Evolutionary conservation across 2,329 filamentous ascomycete genomes (phyloP).

Genomic region (Lomentospora prolificans): DNA sequence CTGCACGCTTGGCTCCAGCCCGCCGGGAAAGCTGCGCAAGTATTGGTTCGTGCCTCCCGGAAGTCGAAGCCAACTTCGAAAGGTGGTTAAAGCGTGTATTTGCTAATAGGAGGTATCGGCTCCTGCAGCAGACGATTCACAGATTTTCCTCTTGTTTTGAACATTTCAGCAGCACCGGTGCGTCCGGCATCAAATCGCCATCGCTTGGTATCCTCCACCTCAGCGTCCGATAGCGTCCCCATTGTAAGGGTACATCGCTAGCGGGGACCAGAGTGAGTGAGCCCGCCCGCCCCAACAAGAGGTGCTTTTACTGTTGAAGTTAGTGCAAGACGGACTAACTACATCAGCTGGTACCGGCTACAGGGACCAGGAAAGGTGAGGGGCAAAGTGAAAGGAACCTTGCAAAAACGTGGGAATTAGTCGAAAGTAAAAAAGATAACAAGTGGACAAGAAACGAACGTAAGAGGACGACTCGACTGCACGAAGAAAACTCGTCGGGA

Average conservation of each 20-base stretch:
- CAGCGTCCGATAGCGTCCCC: background rate
- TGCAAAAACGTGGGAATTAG: background rate
- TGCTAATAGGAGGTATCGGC: background rate
- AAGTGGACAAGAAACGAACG: background rate
- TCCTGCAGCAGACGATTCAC: background rate
- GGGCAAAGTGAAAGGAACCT: background rate
- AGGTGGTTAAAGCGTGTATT: background rate
- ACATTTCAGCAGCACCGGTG: background rate
- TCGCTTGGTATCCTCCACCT: background rate
- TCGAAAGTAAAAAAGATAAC: background rate
- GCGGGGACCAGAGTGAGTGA: background rate
- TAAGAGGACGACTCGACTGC: too few relatives aligned
- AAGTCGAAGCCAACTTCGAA: background rate
- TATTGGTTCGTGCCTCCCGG: background rate
- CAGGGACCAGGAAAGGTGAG: background rate
- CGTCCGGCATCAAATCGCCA: background rate
- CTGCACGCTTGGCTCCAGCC: background rate
- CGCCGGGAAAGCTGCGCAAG: background rate
- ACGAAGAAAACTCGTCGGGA: background rate
- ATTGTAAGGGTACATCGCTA: background rate
- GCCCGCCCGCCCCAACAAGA: background rate
- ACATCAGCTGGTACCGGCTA: background rate
- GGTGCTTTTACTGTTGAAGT: background rate
- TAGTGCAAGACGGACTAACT: background rate
- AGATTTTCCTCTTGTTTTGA: background rate